Base-by-base conservation (phyloP, 352 stramenopile species). In the Globisporangium perplexum region DNA sequence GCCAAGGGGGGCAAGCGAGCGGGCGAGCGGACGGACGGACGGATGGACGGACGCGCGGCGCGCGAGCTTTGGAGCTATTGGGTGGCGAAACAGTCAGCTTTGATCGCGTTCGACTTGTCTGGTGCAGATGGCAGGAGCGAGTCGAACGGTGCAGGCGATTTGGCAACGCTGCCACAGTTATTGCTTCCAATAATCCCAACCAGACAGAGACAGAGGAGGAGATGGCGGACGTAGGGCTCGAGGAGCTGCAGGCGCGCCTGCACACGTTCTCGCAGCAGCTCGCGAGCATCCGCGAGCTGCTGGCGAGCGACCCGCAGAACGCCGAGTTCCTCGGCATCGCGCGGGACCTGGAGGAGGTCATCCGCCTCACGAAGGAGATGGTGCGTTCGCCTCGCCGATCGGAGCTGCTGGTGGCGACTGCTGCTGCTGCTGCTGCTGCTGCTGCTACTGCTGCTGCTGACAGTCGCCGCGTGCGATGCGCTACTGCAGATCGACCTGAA, bases 321-420 rank as follows among this genome's bases (percentile, higher is more conserved):
- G 50, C 26, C 33, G 83, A 93, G 72, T 90, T 85, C 55, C 57
- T 90, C 47, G 65, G 63, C 31, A 92, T 93, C 70, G 77, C 83
- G 12, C 71, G 77, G 39, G 83, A 93, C 55, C 77, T 93, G 26
- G 71, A 88, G 20, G 83, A 93, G 55, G 83, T 93, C 49, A 90
- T 93, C 53, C 74, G 71, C n/a, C 75, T 93, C 50, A 93, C 83
- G 24, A 84, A 88, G 54, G 78, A 91, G 66, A 86, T 83, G 78
- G 78, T 90, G 49, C 22, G 42, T 6, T 1, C 20, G 22, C 15
- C 42, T 7, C 20, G n/a, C 22, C 1, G n/a, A n/a, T n/a, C n/a
- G n/a, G n/a, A 15, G 4, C 31, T 11, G 31, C 12, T 36, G 31
- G 11, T 15, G 12, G 11, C 8, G 31, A 15, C 31, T 36, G 31